Evolutionary conservation across 2,329 filamentous ascomycete species (phyloP).

Genomic region (Arthrobotrys megalospora): DNA sequence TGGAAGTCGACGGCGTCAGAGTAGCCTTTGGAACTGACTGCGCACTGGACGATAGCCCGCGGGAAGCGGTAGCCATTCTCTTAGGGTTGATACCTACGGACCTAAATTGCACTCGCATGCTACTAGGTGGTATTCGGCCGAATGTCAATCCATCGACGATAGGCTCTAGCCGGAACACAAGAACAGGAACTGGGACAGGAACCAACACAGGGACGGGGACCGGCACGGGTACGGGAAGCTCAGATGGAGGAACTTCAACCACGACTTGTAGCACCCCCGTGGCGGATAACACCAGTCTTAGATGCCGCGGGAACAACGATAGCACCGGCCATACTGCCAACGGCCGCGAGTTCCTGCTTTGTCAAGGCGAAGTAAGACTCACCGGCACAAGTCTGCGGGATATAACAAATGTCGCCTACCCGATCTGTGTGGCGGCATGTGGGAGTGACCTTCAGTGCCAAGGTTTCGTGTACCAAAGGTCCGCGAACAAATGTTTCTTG

Average conservation of each 20-base stretch:
- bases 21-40: not conserved
- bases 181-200: not conserved
- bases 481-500: not conserved
- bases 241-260: not conserved
- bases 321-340: not conserved
- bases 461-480: constrained; percentile 2
- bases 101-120: not conserved
- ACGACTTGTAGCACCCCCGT: not conserved
- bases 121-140: not conserved
- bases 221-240: not conserved
- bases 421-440: not conserved
- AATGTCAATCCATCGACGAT: not conserved
- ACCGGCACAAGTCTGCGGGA: not conserved
- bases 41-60: not conserved
- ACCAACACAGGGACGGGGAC: not conserved
- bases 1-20: not conserved
- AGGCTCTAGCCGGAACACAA: not conserved
- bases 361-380: constrained; percentile 12
- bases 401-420: not conserved
- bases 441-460: not conserved
- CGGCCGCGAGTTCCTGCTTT: constrained; percentile 17
- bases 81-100: not conserved
- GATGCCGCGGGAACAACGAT: not conserved
- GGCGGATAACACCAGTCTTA: not conserved
- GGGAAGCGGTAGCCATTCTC: not conserved